phyloP scores from a whole-genome alignment of 352 stramenopile species.

The Phytophthora lateralis region DNA sequence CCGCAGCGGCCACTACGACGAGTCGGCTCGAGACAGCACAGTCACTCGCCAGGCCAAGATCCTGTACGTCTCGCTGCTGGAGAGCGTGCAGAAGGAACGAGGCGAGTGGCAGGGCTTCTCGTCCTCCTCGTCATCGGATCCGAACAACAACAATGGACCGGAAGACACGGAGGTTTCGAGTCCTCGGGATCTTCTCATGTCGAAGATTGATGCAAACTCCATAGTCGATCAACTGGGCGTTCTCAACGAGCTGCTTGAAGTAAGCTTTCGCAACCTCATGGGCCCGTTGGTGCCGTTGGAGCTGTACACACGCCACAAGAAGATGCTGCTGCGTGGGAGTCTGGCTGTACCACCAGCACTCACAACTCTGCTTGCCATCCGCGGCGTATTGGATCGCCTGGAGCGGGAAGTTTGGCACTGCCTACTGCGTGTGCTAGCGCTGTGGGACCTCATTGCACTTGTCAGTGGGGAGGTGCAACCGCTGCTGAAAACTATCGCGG shows the following conservation, averaged over 20 bases:
- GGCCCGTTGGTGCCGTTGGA: constrained; percentile 48
- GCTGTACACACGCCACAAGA: constrained; percentile 55
- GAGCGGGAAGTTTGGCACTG: constrained; percentile 56
- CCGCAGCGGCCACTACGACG: constrained; percentile 35
- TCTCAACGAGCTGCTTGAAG: constrained; percentile 64
- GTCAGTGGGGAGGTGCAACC: constrained; percentile 37
- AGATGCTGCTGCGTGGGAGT: constrained; percentile 37
- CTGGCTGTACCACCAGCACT: constrained; percentile 48
- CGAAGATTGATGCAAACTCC: constrained; percentile 13
- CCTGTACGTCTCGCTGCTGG: constrained; percentile 69
- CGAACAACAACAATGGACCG: constrained; percentile 26
- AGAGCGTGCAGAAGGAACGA: constrained; percentile 66
- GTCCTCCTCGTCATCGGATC: constrained; percentile 4
- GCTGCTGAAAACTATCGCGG: constrained; percentile 50
- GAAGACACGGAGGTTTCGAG: constrained; percentile 18
- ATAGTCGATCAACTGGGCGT: constrained; percentile 41
- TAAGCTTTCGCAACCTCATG: constrained; percentile 75
- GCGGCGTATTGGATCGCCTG: constrained; percentile 49
- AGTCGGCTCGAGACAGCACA: constrained; percentile 31
- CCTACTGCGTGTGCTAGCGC: constrained; percentile 54
- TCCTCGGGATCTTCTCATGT: constrained; percentile 28
- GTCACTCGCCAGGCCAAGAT: constrained; percentile 64
- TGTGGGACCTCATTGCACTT: constrained; percentile 60
- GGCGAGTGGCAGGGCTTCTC: constrained; percentile 75
- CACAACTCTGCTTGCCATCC: constrained; percentile 49